These are phyloP conservation scores for Ampelocalamus luodianensis DNA, from an alignment of 176 grass and related monocot genomes.

Conservation along the genomic window DNA sequence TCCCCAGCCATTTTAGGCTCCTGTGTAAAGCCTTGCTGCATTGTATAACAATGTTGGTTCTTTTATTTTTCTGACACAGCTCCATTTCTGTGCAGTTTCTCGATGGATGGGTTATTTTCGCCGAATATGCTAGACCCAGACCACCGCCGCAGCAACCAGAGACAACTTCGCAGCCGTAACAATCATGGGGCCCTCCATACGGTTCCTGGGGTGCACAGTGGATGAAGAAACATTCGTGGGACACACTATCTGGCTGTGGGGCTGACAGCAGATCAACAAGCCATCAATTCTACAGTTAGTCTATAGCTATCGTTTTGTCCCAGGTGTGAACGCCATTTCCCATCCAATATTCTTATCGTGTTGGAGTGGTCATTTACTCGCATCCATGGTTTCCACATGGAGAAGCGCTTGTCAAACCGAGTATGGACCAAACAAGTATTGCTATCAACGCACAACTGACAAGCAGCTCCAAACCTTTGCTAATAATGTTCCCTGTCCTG, in stretches of 20 bases:
- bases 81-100: conserved; percentile 68
- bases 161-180: conserved; percentile 37
- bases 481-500: too few relatives aligned
- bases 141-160: conserved; percentile 39
- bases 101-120: conserved; percentile 97
- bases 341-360: conserved; percentile 44
- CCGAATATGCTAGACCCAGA: conserved; percentile 75
- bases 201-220: conserved; percentile 51
- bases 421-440: conserved; percentile 36
- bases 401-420: neutral
- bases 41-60: neutral
- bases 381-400: conserved; percentile 28
- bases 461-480: conserved; percentile 29
- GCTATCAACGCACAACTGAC: conserved; percentile 7
- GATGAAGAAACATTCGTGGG: conserved; percentile 20
- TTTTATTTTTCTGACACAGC: conserved; percentile 3
- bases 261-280: neutral
- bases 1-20: neutral
- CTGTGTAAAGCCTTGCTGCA: neutral
- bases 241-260: conserved; percentile 1
- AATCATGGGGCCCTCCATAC: conserved; percentile 53
- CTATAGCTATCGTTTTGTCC: conserved; percentile 11
- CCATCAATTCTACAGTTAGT: conserved; percentile 22
- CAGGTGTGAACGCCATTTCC: conserved; percentile 39
- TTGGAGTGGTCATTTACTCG: conserved; percentile 19